A percentile compares a stretch with the other conserved stretches of the same genome.
These are phyloP conservation scores for Hyaloscypha variabilis DNA, from an alignment of 495 filamentous ascomycete species.

Conservation along the genomic window DNA sequence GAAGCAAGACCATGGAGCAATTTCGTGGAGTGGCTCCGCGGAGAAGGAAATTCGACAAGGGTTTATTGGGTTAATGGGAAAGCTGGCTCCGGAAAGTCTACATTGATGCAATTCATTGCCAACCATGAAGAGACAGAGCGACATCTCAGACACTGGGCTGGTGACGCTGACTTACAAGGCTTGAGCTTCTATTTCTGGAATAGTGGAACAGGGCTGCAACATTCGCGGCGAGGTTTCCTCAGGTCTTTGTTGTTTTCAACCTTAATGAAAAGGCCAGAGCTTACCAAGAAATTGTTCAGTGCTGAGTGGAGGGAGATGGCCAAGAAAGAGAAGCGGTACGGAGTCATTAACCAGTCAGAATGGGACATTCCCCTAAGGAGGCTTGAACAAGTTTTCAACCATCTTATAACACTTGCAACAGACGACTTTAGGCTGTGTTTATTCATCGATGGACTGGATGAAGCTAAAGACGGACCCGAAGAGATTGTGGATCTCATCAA, in stretches of 20 bases:
- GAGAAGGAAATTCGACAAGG: constrained; percentile 9
- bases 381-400: not conserved
- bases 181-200: constrained; percentile 40
- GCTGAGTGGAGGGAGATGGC: not conserved
- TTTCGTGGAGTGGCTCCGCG: constrained; percentile 28
- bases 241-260: constrained; percentile 31
- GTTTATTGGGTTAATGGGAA: constrained; percentile 43
- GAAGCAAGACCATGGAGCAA: constrained; percentile 1
- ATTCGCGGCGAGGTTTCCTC: constrained; percentile 33
- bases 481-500: constrained; percentile 17
- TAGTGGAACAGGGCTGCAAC: constrained; percentile 33
- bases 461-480: constrained; percentile 31
- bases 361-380: not conserved
- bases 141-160: constrained; percentile 31
- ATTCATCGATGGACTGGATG: constrained; percentile 42
- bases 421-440: constrained; percentile 17
- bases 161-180: not conserved
- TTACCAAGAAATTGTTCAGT: constrained; percentile 27
- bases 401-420: not conserved
- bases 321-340: not conserved
- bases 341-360: not conserved
- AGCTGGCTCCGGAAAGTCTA: constrained; percentile 43
- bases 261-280: constrained; percentile 13
- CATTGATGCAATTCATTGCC: constrained; percentile 41
- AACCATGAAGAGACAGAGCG: constrained; percentile 22